phyloP scores from a whole-genome alignment of 257 asterid genomes.

The Coffea eugenioides region DNA sequence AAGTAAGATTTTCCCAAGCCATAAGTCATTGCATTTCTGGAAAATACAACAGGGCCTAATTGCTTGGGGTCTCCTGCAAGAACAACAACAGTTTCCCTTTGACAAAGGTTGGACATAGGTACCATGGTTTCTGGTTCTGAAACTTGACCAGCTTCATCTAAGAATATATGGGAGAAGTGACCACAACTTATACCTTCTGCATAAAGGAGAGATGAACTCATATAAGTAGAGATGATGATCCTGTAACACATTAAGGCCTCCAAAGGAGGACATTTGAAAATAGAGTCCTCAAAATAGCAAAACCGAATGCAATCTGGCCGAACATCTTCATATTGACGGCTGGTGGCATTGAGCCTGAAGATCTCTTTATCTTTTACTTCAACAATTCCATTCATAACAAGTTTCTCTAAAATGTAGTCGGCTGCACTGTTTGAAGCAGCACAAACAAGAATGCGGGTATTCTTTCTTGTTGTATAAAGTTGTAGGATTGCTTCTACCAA shows the following conservation, averaged over 20 bases:
- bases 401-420: conserved; percentile 70
- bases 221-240: conserved; percentile 69
- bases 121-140: conserved; percentile 93
- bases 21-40: conserved; percentile 52
- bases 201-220: conserved; percentile 62
- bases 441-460: conserved; percentile 60
- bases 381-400: conserved; percentile 30
- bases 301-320: conserved; percentile 41
- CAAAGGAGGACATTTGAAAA: conserved; percentile 54
- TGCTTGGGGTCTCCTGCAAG: conserved; percentile 95
- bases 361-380: conserved; percentile 39
- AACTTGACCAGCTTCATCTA: conserved; percentile 97
- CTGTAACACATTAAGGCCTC: conserved; percentile 42
- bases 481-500: conserved; percentile 79
- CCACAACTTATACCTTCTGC: conserved; percentile 65
- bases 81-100: conserved; percentile 42
- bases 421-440: conserved; percentile 96
- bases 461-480: conserved; percentile 33
- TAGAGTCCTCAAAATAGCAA: conserved; percentile 54
- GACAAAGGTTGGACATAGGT: conserved; percentile 65
- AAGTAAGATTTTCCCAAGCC: conserved; percentile 77
- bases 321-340: conserved; percentile 72
- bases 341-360: conserved; percentile 65
- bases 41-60: conserved; percentile 76
- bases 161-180: conserved; percentile 72